Percentiles rank a stretch among this genome's conserved stretches.
These are phyloP conservation scores for Halophytophthora batemanensis DNA, from an alignment of 352 stramenopile genomes.

Conservation along the genomic window DNA sequence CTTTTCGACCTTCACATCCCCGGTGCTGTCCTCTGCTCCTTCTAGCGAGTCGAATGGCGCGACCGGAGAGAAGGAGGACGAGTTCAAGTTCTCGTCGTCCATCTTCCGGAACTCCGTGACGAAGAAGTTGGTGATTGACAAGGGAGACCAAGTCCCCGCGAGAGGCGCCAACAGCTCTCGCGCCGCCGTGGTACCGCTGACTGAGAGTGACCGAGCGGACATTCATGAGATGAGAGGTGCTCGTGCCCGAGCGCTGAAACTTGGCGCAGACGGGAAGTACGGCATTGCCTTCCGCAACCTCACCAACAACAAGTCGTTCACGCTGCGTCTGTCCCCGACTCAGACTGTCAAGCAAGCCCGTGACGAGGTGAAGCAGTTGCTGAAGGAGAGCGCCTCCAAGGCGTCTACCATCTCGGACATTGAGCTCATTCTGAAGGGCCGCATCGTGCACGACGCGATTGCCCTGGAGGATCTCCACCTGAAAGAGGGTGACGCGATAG, in stretches of 20 bases:
- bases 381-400: conserved; percentile 38
- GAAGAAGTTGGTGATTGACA: conserved; percentile 66
- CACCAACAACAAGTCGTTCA: conserved; percentile 69
- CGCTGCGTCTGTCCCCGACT: conserved; percentile 42
- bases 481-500: conserved; percentile 62
- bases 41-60: conserved; percentile 20
- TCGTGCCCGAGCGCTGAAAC: conserved; percentile 32
- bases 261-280: conserved; percentile 55
- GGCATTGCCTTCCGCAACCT: conserved; percentile 61
- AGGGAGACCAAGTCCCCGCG: conserved; percentile 26
- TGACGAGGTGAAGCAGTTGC: conserved; percentile 54
- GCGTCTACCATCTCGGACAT: conserved; percentile 42
- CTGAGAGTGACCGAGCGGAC: conserved; percentile 39
- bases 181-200: conserved; percentile 55
- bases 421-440: conserved; percentile 59
- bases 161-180: conserved; percentile 21
- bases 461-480: conserved; percentile 48
- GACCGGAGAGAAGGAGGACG: conserved; percentile 32
- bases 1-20: conserved; percentile 50
- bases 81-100: conserved; percentile 66
- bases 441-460: conserved; percentile 45
- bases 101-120: conserved; percentile 50
- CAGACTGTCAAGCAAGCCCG: conserved; percentile 57
- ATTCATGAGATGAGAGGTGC: conserved; percentile 23
- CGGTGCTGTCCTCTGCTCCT: conserved; percentile 14